A percentile compares a stretch with the other conserved stretches of the same genome.
Conservation (phyloP, 1,284 basidiomycete genomes). For the Kalmanozyma brasiliensis region DNA sequence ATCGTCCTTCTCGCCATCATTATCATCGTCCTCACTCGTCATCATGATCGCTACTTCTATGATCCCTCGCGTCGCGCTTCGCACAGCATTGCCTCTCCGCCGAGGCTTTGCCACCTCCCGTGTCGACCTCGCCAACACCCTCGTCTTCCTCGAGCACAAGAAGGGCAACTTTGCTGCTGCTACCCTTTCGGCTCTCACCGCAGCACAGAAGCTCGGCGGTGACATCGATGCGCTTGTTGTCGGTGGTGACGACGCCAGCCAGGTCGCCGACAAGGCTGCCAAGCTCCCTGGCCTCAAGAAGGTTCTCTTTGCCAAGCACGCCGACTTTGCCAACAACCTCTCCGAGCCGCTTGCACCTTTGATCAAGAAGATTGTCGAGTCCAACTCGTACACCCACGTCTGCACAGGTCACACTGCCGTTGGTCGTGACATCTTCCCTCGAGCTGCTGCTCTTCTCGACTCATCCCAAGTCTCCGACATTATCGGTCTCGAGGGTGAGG, state of each 20-base stretch:
- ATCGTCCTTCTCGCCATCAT: slow-evolving; percentile 1
- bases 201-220: slow-evolving; percentile 81
- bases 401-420: slow-evolving; percentile 81
- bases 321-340: slow-evolving; percentile 69
- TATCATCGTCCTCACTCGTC: slow-evolving; percentile 9
- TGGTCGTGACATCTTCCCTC: slow-evolving; percentile 82
- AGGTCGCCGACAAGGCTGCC: slow-evolving; percentile 79
- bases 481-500: slow-evolving; percentile 81
- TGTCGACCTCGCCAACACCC: slow-evolving; percentile 70
- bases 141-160: slow-evolving; percentile 89
- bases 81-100: slow-evolving; percentile 28
- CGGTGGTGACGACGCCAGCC: slow-evolving; percentile 78
- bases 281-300: slow-evolving; percentile 74
- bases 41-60: slow-evolving; percentile 51
- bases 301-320: slow-evolving; percentile 69
- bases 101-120: slow-evolving; percentile 59
- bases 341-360: slow-evolving; percentile 71
- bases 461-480: slow-evolving; percentile 81
- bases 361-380: slow-evolving; percentile 71
- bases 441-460: slow-evolving; percentile 86
- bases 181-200: slow-evolving; percentile 88
- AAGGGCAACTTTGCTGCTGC: slow-evolving; percentile 83
- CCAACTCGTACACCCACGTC: slow-evolving; percentile 79
- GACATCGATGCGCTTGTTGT: slow-evolving; percentile 89
- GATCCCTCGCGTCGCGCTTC: slow-evolving; percentile 31